Conservation (phyloP, 2,329 filamentous ascomycete genomes). For the Penicillium occitanis region DNA sequence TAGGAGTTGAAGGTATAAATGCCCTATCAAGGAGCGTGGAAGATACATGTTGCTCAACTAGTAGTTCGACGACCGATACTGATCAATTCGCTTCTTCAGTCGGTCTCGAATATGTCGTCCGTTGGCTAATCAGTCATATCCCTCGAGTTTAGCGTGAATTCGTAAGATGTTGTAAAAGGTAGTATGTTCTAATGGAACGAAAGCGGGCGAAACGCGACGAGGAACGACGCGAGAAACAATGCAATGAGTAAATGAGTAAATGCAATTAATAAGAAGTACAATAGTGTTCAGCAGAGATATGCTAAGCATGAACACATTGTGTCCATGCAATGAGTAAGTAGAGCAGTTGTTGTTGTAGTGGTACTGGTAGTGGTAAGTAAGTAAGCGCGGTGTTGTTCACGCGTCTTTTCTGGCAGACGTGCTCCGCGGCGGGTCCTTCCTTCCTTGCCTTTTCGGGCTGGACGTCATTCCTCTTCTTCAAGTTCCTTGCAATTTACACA, state of each 20-base stretch:
- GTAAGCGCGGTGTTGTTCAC: constrained; percentile 10
- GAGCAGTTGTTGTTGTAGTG: not conserved
- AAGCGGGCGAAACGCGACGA: constrained; percentile 8
- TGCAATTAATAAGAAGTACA: constrained; percentile 1
- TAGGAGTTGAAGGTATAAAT: constrained; percentile 87
- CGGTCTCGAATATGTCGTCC: not conserved
- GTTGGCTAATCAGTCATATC: constrained; percentile 10
- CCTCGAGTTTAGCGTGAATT: constrained; percentile 7
- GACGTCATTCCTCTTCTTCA: constrained; percentile 7
- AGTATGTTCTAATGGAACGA: constrained; percentile 2
- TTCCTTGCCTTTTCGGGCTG: constrained; percentile 9
- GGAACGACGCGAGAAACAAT: not conserved
- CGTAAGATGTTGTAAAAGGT: not conserved
- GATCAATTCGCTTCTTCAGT: not conserved
- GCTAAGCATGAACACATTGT: constrained; percentile 8
- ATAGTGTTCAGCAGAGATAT: not conserved
- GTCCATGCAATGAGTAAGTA: not conserved
- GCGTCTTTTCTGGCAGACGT: constrained; percentile 16
- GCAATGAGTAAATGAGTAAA: not conserved
- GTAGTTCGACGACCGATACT: not conserved
- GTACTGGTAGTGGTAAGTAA: not conserved
- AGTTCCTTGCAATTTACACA: not conserved
- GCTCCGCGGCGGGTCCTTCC: constrained; percentile 19
- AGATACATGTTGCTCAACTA: constrained; percentile 71
- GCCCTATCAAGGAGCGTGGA: constrained; percentile 81